Conservation (phyloP, 192 early-diverging fungal species). For the Entomortierella beljakovae region DNA sequence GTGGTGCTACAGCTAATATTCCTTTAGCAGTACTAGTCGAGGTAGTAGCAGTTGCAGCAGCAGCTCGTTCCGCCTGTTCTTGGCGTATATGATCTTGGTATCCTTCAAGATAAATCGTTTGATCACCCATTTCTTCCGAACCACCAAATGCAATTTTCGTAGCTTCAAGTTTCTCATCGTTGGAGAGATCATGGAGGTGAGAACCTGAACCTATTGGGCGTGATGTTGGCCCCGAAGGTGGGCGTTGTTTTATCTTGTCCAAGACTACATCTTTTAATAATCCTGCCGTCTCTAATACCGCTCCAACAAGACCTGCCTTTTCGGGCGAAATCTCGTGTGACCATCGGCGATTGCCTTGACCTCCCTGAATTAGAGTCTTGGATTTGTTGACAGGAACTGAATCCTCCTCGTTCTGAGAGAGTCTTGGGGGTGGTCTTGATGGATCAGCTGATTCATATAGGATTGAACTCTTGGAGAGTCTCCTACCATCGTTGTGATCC, state of each 20-base stretch:
- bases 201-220: background rate
- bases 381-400: constrained; percentile 1
- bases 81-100: constrained; percentile 6
- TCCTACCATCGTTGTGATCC: constrained; percentile 2
- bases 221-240: background rate
- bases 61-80: background rate
- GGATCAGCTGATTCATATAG: constrained; percentile 43
- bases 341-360: constrained; percentile 41
- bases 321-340: constrained; percentile 51
- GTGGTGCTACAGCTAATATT: constrained; percentile 13
- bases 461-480: constrained; percentile 37
- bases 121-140: constrained; percentile 41
- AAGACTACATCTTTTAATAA: constrained; percentile 43
- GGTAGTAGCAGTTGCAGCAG: background rate
- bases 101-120: constrained; percentile 34
- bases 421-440: constrained; percentile 2
- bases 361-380: constrained; percentile 31
- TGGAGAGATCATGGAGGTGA: background rate
- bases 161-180: constrained; percentile 26
- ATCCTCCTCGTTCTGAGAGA: background rate
- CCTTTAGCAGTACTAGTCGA: background rate
- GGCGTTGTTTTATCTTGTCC: constrained; percentile 40
- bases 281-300: constrained; percentile 23
- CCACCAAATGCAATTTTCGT: constrained; percentile 43
- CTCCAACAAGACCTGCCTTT: constrained; percentile 39